A percentile compares a stretch with the other conserved stretches of the same genome.
Evolutionary conservation across 2,329 filamentous ascomycete genomes (phyloP).

Genomic region (Xylariales sp.): DNA sequence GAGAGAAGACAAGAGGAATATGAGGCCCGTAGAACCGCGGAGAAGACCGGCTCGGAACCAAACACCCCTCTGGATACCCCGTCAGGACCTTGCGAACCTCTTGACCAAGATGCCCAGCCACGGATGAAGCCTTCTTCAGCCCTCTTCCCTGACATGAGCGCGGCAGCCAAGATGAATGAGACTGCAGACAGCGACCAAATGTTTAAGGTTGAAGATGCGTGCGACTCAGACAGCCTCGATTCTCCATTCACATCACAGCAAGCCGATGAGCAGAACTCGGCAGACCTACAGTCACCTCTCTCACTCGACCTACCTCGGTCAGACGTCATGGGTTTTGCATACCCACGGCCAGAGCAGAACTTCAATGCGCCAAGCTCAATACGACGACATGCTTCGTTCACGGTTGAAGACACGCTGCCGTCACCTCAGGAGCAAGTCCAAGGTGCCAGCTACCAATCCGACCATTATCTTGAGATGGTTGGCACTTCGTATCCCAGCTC

Average conservation of each 20-base stretch:
- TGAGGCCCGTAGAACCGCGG: constrained; percentile 37
- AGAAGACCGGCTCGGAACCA: constrained; percentile 30
- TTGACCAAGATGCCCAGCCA: constrained; percentile 24
- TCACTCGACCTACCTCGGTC: constrained; percentile 15
- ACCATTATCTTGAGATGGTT: constrained; percentile 15
- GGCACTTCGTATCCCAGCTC: constrained; percentile 12
- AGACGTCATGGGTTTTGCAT: constrained; percentile 12
- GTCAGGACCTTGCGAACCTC: constrained; percentile 14
- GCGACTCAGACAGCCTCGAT: constrained; percentile 9
- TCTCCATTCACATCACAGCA: constrained; percentile 10
- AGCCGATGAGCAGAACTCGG: constrained; percentile 10
- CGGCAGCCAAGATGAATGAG: constrained; percentile 14
- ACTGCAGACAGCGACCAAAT: constrained; percentile 12
- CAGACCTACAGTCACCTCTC: constrained; percentile 18
- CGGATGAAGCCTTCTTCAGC: constrained; percentile 31
- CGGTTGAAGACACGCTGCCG: constrained; percentile 11
- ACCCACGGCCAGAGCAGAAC: constrained; percentile 9
- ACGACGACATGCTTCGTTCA: constrained; percentile 13
- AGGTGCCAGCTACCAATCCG: constrained; percentile 12
- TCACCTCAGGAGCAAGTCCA: constrained; percentile 16
- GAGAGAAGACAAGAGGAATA: constrained; percentile 52
- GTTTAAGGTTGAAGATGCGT: constrained; percentile 10
- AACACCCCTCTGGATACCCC: constrained; percentile 16
- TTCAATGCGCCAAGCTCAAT: constrained; percentile 13
- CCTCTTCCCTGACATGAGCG: constrained; percentile 24